phyloP scores from a whole-genome alignment of 345 rosid species.

The Corchorus olitorius region DNA sequence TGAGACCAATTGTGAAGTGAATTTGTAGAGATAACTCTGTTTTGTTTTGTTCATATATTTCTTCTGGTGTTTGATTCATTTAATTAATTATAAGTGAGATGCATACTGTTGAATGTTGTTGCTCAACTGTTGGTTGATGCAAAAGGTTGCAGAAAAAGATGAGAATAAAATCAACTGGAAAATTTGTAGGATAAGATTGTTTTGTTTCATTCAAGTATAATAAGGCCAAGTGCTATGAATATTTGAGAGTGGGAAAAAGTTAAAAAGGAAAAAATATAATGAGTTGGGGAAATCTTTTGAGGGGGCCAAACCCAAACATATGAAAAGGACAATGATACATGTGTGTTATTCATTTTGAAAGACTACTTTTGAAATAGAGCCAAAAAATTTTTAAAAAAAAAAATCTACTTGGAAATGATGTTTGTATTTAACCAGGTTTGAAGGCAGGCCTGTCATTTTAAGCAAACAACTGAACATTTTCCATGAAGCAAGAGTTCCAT shows the following conservation, averaged over 20 bases:
- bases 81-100: too few species aligned
- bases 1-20: too few species aligned
- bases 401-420: neutral
- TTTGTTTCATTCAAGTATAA: neutral
- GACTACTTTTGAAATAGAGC: neutral
- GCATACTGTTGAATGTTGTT: neutral
- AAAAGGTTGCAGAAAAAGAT: neutral
- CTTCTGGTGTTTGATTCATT: too few species aligned
- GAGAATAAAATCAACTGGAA: neutral
- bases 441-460: neutral
- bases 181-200: neutral
- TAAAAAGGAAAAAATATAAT: neutral
- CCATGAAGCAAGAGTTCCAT: neutral
- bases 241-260: neutral
- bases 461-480: neutral
- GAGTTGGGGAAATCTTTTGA: neutral
- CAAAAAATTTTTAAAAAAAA: neutral
- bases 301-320: neutral
- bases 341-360: neutral
- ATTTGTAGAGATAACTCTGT: too few species aligned
- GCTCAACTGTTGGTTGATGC: neutral
- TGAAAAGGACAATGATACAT: neutral
- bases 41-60: too few species aligned
- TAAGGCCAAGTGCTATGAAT: neutral
- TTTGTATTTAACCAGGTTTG: neutral